Evolutionary conservation across 1,284 basidiomycete species (phyloP).

Genomic region (Cryptococcus sp.): DNA sequence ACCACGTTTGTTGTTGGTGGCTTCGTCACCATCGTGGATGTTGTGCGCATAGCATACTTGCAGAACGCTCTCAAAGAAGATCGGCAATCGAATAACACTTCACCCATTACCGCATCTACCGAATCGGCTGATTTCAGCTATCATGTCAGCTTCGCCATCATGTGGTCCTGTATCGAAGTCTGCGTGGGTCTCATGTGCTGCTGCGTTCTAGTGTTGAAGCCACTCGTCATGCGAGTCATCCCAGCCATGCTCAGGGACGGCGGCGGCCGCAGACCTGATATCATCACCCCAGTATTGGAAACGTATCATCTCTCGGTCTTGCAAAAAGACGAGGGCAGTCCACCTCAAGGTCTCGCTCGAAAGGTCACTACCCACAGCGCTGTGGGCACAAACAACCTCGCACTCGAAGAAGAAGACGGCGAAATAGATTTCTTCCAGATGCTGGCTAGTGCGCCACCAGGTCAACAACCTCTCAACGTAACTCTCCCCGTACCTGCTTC

Average conservation of each 20-base stretch:
- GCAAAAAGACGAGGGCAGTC: not conserved
- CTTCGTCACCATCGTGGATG: constrained; percentile 51
- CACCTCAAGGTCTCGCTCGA: not conserved
- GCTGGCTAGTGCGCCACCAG: constrained; percentile 30
- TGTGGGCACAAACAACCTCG: not conserved
- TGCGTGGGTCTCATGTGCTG: constrained; percentile 49
- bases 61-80: constrained; percentile 41
- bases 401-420: constrained; percentile 22
- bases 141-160: constrained; percentile 42
- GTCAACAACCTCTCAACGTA: not conserved
- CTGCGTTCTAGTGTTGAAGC: constrained; percentile 50
- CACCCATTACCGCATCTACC: constrained; percentile 5
- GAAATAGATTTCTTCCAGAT: constrained; percentile 43
- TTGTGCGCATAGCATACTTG: constrained; percentile 49
- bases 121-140: constrained; percentile 41
- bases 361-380: not conserved
- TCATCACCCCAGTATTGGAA: not conserved
- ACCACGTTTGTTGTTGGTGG: constrained; percentile 49
- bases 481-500: constrained; percentile 4
- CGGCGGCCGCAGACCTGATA: not conserved
- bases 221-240: constrained; percentile 42
- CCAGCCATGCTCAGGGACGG: constrained; percentile 25
- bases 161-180: constrained; percentile 51
- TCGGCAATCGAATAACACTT: constrained; percentile 11
- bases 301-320: constrained; percentile 1